phyloP scores from a whole-genome alignment of 106 monocot genomes.

The Ottelia alismoides region DNA sequence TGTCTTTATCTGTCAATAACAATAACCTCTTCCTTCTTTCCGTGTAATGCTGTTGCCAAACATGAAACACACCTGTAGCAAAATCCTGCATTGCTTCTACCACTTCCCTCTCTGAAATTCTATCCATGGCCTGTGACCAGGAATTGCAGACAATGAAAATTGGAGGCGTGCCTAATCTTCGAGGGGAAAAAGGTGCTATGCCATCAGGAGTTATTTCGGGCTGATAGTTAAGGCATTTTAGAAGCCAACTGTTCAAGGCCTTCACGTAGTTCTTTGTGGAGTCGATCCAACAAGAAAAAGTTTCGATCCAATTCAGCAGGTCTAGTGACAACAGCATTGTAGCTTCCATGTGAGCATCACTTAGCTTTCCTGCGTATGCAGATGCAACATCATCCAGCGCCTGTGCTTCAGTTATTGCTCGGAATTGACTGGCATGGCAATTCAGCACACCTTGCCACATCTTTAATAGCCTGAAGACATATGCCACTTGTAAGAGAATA shows the following conservation, averaged over 20 bases:
- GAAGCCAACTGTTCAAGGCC: slow-evolving; percentile 71
- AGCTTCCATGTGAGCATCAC: slow-evolving; percentile 21
- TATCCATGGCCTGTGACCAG: slow-evolving; percentile 77
- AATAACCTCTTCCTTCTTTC: slow-evolving; percentile 13
- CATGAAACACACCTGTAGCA: slow-evolving; percentile 24
- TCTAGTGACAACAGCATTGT: slow-evolving; percentile 48
- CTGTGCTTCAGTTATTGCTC: slow-evolving; percentile 7
- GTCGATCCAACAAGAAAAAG: slow-evolving; percentile 66
- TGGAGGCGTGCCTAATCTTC: slow-evolving; percentile 76
- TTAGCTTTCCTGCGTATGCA: slow-evolving; percentile 15
- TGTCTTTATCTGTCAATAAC: slow-evolving; percentile 29
- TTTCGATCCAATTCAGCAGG: slow-evolving; percentile 48
- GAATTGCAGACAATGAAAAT: slow-evolving; percentile 67
- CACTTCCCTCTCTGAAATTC: slow-evolving; percentile 35
- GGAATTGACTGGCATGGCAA: slow-evolving; percentile 14
- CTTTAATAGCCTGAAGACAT: slow-evolving; percentile 7
- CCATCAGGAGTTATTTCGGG: slow-evolving; percentile 57
- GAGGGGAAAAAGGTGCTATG: slow-evolving; percentile 62
- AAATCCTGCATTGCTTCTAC: slow-evolving; percentile 48
- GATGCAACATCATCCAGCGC: slow-evolving; percentile 27
- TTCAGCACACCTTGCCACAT: slow-evolving; percentile 17
- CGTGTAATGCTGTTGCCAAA: slow-evolving; percentile 36
- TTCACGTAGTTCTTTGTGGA: slow-evolving; percentile 58
- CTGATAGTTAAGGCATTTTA: slow-evolving; percentile 48
- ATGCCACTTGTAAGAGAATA: no score